Evolutionary conservation across 768 basidiomycete genomes (phyloP), one percentile per base, ranked within the genome.

Genomic region (Tephrocybe sp.): DNA sequence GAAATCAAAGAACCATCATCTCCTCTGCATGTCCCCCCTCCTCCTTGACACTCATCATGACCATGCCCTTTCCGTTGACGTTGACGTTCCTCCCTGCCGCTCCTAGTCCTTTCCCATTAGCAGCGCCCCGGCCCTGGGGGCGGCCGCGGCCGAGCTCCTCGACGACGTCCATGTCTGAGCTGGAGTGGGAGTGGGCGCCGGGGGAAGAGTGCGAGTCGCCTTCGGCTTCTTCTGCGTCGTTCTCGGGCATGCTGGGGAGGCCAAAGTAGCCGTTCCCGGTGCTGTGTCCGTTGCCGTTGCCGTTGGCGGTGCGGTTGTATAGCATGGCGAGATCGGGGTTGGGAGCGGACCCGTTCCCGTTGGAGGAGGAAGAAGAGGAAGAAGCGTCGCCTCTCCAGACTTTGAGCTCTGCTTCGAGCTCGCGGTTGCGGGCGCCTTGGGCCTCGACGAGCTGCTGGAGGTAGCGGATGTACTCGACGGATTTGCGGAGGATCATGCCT

Each of bases 401-500:
- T 37, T 78, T 76, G 30, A 92, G 77, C 66, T 87, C 83, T 43
- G 78, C 77, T 65, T 93, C 91, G 41, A 93, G 74, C 59, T 91
- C 89, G 32, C 87, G 73, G 63, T 90, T 92, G 9, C 90, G 75
- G 35, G 78, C 79, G 4, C 88, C 87, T 59, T 92, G 91, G 0
- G 83, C 86, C 3, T 78, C 81, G 9, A 93, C 90, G 44, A 93
- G 83, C 57, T 92, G 90, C 63, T 93, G 91, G 9, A 93, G 80
- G 65, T 91, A 92, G 49, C 89, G 79, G 25, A 87, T 86, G 59
- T 87, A 86, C 60, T 87, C 85, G 2, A 88, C 85, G 47, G 83
- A 86, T 78, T 90, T 96, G 57, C 89, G 67, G 37, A 96, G 68
- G 35, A 96, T 93, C 84, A 95, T 90, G 27, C 93, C 92, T 75